phyloP scores from a whole-genome alignment of 2,329 filamentous ascomycete genomes.

The Diaporthe nobilis region DNA sequence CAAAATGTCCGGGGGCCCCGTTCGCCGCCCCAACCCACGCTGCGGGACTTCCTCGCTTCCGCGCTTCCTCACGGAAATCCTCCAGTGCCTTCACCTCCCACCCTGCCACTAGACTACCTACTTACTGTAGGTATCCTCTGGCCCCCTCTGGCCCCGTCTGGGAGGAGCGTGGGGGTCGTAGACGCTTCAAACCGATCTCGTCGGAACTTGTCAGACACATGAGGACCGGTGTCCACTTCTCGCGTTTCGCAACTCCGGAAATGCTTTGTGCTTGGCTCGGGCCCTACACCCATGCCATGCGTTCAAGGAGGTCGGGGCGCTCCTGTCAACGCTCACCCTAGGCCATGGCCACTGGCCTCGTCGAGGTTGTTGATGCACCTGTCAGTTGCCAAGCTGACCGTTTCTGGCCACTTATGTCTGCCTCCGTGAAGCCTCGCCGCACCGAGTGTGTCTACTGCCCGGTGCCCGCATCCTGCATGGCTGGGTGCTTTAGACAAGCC shows the following conservation, averaged over 20 bases:
- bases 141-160: conserved; percentile 7
- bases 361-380: background rate
- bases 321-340: background rate
- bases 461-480: background rate
- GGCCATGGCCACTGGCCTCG: background rate
- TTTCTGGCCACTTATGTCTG: background rate
- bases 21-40: conserved; percentile 22
- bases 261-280: conserved; percentile 31
- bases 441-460: background rate
- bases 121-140: background rate
- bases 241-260: conserved; percentile 42
- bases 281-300: conserved; percentile 2
- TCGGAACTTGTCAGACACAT: conserved; percentile 33
- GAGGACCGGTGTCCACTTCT: conserved; percentile 40
- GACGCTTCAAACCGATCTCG: conserved; percentile 35
- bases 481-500: background rate
- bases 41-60: conserved; percentile 14
- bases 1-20: conserved; percentile 21
- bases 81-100: conserved; percentile 1
- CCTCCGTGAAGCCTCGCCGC: background rate
- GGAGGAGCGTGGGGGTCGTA: conserved; percentile 26
- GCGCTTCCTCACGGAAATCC: conserved; percentile 15
- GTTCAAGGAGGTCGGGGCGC: conserved; percentile 19
- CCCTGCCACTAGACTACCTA: background rate
- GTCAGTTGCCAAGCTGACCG: background rate